Evolutionary conservation across 2,329 filamentous ascomycete genomes (phyloP), one percentile per base, ranked within the genome.

Genomic region (Nemania sp.): DNA sequence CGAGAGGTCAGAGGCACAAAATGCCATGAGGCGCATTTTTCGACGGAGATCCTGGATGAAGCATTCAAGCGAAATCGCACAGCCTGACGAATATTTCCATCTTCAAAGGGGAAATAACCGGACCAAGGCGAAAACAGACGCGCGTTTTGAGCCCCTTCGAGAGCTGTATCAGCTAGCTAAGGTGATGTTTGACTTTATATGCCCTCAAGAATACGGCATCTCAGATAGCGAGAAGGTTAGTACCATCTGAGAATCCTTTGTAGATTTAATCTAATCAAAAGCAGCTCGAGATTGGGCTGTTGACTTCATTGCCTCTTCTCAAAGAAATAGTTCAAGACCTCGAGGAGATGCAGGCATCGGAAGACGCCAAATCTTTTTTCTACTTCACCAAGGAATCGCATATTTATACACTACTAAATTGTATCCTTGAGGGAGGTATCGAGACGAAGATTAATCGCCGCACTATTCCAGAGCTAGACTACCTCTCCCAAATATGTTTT

Each of bases 371-470:
- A 78, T 95, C 92, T 1, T 98, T 98, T 84, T 93, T 98, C 81
- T 99, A 99, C 83, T 99, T 99, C 80, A 99, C 96, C 71, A 99
- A 99, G 80, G 96, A 99, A 81, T 97, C 93, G 0, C 96, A 99
- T 79, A 98, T 99, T 71, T 99, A 99, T 82, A 99, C 96, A 5
- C 87, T 99, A 5, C 88, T 99, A 66, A 99, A 99, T 80, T 98
- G 95, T 79, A 98, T 99, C 73, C 88, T 99, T 27, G 96, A 99
- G 79, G 96, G 97, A 68, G 97, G 96, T 32, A 93, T 99, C 72
- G 92, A 97, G 77, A 98, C 95, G 26, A 99, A 99, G 83, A 98
- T 99, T 77, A 92, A 93, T 74, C 92, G 97, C 43, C 94, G 93
- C 76, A 94, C 93, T 47, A 99, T 99, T 71, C 96, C 96, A 0